phyloP scores from a whole-genome alignment of 2,329 filamentous ascomycete species.

The Trichoderma cornu-damae region DNA sequence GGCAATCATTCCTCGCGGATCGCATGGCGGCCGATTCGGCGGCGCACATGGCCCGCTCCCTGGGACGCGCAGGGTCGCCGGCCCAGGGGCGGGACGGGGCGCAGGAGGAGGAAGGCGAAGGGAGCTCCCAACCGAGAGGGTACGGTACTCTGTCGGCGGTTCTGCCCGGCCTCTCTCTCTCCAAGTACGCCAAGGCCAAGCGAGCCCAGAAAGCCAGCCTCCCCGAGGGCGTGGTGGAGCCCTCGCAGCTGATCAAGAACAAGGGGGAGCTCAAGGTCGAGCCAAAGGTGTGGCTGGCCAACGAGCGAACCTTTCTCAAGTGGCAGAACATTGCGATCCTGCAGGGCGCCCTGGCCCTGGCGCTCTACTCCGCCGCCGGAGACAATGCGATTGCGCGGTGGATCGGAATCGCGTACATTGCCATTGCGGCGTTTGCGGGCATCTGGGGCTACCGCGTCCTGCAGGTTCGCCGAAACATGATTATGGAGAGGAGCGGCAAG shows the following conservation, averaged over 20 bases:
- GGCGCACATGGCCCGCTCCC: constrained; percentile 30
- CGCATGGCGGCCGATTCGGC: constrained; percentile 45
- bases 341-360: constrained; percentile 75
- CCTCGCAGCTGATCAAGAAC: constrained; percentile 89
- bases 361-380: constrained; percentile 83
- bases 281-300: constrained; percentile 97
- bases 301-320: constrained; percentile 96
- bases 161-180: constrained; percentile 76
- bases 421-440: constrained; percentile 76
- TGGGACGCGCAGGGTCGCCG: constrained; percentile 27
- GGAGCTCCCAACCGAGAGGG: constrained; percentile 35
- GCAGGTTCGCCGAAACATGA: constrained; percentile 69
- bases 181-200: constrained; percentile 62
- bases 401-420: constrained; percentile 78
- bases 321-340: constrained; percentile 95
- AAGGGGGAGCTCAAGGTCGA: constrained; percentile 86
- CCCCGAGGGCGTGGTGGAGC: constrained; percentile 83
- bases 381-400: constrained; percentile 68
- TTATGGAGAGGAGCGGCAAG: constrained; percentile 77
- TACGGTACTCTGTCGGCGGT: constrained; percentile 62
- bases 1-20: constrained; percentile 59
- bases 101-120: constrained; percentile 33
- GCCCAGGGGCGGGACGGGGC: constrained; percentile 22
- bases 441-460: constrained; percentile 86
- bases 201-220: constrained; percentile 52